A percentile compares a stretch with the other conserved stretches of the same genome.
Evolutionary conservation across 148 eudicot genomes (phyloP).

Genomic region (Mesembryanthemum crystallinum): DNA sequence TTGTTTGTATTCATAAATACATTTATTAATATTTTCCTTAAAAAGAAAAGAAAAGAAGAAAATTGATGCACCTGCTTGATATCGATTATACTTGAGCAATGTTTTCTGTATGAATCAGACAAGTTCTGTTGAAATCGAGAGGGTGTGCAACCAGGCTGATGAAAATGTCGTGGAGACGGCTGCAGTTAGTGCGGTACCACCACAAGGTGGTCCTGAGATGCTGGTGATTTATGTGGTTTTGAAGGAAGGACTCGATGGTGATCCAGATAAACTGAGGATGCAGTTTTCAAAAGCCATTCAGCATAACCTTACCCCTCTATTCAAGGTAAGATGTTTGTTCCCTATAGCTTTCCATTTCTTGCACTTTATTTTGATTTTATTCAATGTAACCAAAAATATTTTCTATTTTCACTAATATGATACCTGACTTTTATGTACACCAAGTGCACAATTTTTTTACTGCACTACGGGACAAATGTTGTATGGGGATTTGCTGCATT

Average conservation of each 20-base stretch:
- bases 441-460: too few species aligned
- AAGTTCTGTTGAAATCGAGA: constrained; percentile 86
- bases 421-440: too few species aligned
- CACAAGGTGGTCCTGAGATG: constrained; percentile 80
- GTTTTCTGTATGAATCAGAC: constrained; percentile 44
- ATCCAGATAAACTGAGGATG: constrained; percentile 53
- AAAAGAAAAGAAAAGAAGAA: too few species aligned
- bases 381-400: too few species aligned
- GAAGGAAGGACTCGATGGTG: constrained; percentile 41
- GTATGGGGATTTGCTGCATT: too few species aligned
- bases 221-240: constrained; percentile 66
- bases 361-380: not conserved
- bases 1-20: too few species aligned
- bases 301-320: constrained; percentile 74
- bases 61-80: too few species aligned
- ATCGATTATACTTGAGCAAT: not conserved
- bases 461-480: too few species aligned
- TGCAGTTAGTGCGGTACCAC: constrained; percentile 71
- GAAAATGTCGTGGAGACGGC: constrained; percentile 74
- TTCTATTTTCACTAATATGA: too few species aligned
- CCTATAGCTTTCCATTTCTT: not conserved
- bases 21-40: too few species aligned
- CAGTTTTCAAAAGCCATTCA: constrained; percentile 72
- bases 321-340: constrained; percentile 49
- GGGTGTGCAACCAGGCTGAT: constrained; percentile 73